Conservation (phyloP, 192 early-diverging fungal species). For the Chytriomyces confervae region DNA sequence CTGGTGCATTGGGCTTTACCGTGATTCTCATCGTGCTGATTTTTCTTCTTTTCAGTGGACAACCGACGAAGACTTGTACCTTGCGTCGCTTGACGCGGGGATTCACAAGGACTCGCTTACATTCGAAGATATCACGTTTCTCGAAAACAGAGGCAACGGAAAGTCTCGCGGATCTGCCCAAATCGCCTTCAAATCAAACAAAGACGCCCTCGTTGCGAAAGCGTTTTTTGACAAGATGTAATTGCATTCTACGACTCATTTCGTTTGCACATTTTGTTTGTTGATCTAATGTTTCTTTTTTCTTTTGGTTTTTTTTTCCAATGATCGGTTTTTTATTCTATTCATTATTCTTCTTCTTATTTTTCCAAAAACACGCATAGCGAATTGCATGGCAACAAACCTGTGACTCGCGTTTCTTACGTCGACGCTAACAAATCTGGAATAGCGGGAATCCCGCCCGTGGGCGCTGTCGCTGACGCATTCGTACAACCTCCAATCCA, state of each 20-base stretch:
- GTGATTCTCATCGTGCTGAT: neutral
- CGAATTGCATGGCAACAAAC: constrained; percentile 13
- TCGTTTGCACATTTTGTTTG: neutral
- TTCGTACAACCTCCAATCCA: neutral
- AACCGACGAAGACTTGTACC: constrained; percentile 24
- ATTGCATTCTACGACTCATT: neutral
- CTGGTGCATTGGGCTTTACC: neutral
- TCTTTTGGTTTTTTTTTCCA: neutral
- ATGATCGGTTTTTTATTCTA: neutral
- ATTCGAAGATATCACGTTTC: constrained; percentile 11
- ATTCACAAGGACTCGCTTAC: constrained; percentile 8
- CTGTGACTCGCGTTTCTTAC: neutral
- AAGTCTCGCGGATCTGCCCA: constrained; percentile 17
- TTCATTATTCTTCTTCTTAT: neutral
- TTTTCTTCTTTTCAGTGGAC: constrained; percentile 16
- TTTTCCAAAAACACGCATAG: neutral
- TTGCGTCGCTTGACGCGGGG: neutral
- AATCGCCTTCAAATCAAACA: constrained; percentile 21
- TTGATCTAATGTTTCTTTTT: neutral
- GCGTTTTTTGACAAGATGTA: constrained; percentile 19
- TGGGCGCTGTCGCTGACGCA: neutral
- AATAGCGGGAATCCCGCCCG: neutral
- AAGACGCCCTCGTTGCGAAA: constrained; percentile 18
- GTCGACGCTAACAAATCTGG: constrained; percentile 2
- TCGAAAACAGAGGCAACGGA: constrained; percentile 8